Evolutionary conservation across 2,329 filamentous ascomycete species (phyloP).

Genomic region (Hymenoscyphus infarciens): DNA sequence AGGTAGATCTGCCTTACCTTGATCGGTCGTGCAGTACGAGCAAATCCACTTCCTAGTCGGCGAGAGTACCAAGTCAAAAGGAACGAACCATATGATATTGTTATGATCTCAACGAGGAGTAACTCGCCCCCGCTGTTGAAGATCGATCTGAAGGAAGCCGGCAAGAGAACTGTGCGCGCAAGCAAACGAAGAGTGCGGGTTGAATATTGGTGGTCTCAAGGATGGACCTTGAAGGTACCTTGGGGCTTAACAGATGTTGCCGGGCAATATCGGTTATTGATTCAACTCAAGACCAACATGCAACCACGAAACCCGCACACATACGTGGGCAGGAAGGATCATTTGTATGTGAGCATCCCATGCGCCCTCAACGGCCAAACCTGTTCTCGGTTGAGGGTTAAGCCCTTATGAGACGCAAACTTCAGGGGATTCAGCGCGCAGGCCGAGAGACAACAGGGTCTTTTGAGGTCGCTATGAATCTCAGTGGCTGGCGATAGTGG

Average conservation of each 20-base stretch:
- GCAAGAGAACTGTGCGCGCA: conserved; percentile 1
- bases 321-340: background rate
- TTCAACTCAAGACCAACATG: background rate
- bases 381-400: background rate
- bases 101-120: background rate
- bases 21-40: conserved; percentile 2
- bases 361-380: background rate
- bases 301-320: background rate
- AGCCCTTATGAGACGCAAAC: background rate
- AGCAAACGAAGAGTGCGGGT: background rate
- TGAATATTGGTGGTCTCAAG: background rate
- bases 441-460: background rate
- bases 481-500: background rate
- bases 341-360: background rate
- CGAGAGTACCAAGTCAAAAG: background rate
- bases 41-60: background rate
- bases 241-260: background rate
- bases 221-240: background rate
- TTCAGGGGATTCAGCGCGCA: conserved; percentile 1
- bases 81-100: background rate
- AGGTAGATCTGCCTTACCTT: background rate
- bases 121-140: background rate
- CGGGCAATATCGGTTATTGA: background rate
- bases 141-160: background rate
- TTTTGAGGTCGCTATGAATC: background rate